Evolutionary conservation across 75 land plant species (phyloP).

Genomic region (Sequoia sempervirens): DNA sequence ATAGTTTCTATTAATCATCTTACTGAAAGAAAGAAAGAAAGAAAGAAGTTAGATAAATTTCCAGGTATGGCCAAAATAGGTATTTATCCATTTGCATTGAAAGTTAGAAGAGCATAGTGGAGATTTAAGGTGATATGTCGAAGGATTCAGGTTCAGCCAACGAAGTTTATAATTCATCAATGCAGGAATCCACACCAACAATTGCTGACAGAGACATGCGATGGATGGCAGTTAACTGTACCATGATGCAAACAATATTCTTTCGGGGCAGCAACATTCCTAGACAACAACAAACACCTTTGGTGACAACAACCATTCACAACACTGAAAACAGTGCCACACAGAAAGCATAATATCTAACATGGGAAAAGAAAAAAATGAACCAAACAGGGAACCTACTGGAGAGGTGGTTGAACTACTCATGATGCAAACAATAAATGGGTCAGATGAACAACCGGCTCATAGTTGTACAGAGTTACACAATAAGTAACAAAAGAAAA

Average conservation of each 20-base stretch:
- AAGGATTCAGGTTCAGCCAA: background rate
- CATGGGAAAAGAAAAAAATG: too few relatives aligned
- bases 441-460: too few relatives aligned
- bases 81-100: too few relatives aligned
- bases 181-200: background rate
- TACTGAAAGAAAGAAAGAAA: background rate
- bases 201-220: background rate
- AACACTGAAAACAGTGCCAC: background rate
- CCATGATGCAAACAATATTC: background rate
- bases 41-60: background rate
- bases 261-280: background rate
- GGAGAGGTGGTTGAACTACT: too few relatives aligned
- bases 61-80: too few relatives aligned
- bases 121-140: background rate
- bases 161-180: background rate
- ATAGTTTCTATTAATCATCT: background rate
- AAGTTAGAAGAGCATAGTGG: background rate
- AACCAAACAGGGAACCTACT: too few relatives aligned
- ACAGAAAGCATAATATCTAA: too few relatives aligned
- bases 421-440: too few relatives aligned
- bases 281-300: background rate
- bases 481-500: too few relatives aligned
- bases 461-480: too few relatives aligned
- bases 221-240: background rate
- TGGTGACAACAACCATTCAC: background rate